phyloP scores from a whole-genome alignment of 2,329 filamentous ascomycete species.

The Pseudovirgaria hyperparasitica region DNA sequence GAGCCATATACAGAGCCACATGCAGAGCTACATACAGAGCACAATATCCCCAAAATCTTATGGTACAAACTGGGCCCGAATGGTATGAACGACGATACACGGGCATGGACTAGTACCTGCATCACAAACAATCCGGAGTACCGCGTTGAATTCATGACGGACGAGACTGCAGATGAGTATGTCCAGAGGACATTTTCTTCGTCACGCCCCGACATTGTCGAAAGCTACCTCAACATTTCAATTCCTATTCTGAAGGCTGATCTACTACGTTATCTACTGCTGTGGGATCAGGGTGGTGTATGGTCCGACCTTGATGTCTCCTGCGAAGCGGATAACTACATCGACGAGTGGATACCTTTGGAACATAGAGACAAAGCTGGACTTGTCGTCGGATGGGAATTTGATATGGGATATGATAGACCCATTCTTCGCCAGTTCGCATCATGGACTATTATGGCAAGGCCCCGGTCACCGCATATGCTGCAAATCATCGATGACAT shows the following conservation, averaged over 20 bases:
- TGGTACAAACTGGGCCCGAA: slow-evolving; percentile 29
- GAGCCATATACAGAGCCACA: too few relatives aligned
- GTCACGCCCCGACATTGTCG: slow-evolving; percentile 26
- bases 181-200: slow-evolving; percentile 19
- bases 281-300: slow-evolving; percentile 28
- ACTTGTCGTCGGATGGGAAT: slow-evolving; percentile 28
- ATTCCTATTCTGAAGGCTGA: slow-evolving; percentile 30
- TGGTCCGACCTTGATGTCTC: slow-evolving; percentile 30
- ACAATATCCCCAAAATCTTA: slow-evolving; percentile 18
- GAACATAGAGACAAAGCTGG: slow-evolving; percentile 17
- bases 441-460: slow-evolving; percentile 19
- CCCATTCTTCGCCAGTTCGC: slow-evolving; percentile 14
- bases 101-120: slow-evolving; percentile 20
- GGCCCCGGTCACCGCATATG: slow-evolving; percentile 13
- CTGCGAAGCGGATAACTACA: slow-evolving; percentile 17
- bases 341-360: slow-evolving; percentile 24
- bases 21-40: too few relatives aligned
- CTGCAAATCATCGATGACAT: slow-evolving; percentile 16
- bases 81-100: slow-evolving; percentile 17
- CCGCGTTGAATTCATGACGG: slow-evolving; percentile 18
- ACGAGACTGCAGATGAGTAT: slow-evolving; percentile 17
- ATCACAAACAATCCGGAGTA: slow-evolving; percentile 16
- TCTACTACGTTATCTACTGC: slow-evolving; percentile 30
- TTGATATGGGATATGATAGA: slow-evolving; percentile 16
- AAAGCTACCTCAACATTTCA: slow-evolving; percentile 19